Percentiles rank a stretch among this genome's conserved stretches.
phyloP scores from a whole-genome alignment of 495 filamentous ascomycete genomes.

The Xylaria sp. region DNA sequence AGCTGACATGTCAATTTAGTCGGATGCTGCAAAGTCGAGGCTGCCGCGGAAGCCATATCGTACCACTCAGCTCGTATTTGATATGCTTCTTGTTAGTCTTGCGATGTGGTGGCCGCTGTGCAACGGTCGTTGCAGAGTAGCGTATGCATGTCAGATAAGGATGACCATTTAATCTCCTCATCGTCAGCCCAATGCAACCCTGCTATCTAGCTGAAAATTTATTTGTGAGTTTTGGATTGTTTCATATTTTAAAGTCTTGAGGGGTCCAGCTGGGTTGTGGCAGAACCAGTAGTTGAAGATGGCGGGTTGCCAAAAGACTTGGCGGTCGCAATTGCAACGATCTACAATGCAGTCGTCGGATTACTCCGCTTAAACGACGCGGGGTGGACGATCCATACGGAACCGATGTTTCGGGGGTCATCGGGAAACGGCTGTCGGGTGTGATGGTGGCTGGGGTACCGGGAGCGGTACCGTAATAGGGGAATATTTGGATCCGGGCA shows the following conservation, averaged over 20 bases:
- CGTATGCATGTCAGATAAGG: constrained; percentile 19
- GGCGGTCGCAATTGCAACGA: neutral
- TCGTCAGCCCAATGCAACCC: constrained; percentile 12
- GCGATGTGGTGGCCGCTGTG: constrained; percentile 1
- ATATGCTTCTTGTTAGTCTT: neutral
- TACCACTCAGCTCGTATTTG: constrained; percentile 16
- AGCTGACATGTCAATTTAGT: neutral
- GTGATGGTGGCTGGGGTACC: neutral
- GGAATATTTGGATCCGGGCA: too few species aligned
- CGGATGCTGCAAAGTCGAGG: constrained; percentile 13
- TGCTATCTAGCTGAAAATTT: constrained; percentile 23
- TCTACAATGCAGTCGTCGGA: neutral
- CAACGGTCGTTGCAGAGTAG: neutral
- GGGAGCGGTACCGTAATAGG: neutral
- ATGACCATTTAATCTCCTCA: neutral
- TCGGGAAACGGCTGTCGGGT: neutral
- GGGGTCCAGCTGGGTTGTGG: neutral
- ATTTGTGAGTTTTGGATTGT: neutral
- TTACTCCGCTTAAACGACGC: neutral
- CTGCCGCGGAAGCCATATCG: constrained; percentile 4
- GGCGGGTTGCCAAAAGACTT: neutral
- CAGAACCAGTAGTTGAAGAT: neutral
- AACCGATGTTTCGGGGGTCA: neutral
- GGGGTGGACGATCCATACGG: neutral
- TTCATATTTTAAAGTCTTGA: too few species aligned